These are phyloP conservation scores for Tardiomyces digboiensis DNA, from an alignment of 1,139 yeast genomes.

Conservation along the genomic window DNA sequence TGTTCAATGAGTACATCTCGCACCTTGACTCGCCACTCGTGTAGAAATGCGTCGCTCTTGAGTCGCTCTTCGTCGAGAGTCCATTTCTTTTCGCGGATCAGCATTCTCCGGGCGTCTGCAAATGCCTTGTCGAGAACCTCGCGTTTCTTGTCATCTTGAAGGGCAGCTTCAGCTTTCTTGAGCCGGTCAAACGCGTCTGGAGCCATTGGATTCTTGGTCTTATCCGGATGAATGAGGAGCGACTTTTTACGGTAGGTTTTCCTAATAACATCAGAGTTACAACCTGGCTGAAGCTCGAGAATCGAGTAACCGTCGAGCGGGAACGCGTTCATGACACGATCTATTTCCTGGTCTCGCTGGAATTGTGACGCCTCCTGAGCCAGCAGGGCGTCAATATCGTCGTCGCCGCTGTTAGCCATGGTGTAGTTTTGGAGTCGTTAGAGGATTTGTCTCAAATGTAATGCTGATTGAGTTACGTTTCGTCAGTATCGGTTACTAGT, in stretches of 20 bases:
- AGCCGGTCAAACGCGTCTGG: slow-evolving; percentile 52
- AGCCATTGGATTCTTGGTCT: slow-evolving; percentile 43
- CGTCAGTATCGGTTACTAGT: no score
- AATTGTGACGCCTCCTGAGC: slow-evolving; percentile 23
- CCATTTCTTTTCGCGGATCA: slow-evolving; percentile 38
- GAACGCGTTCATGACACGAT: slow-evolving; percentile 40
- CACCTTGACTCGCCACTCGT: slow-evolving; percentile 32
- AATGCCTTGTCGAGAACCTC: slow-evolving; percentile 32
- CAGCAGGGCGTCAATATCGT: slow-evolving; percentile 22
- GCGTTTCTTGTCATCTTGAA: slow-evolving; percentile 26
- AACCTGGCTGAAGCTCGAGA: slow-evolving; percentile 45
- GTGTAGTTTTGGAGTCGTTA: background rate
- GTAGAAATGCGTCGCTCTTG: slow-evolving; percentile 30
- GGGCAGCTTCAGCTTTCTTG: slow-evolving; percentile 30
- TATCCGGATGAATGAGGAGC: slow-evolving; percentile 61
- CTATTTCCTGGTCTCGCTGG: slow-evolving; percentile 41
- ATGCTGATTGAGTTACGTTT: no score
- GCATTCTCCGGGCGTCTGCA: slow-evolving; percentile 33
- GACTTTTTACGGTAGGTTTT: slow-evolving; percentile 49
- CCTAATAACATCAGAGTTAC: slow-evolving; percentile 31
- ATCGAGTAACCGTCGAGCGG: slow-evolving; percentile 47
- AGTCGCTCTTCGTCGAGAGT: slow-evolving; percentile 30
- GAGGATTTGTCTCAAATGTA: no score
- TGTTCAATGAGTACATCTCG: slow-evolving; percentile 35
- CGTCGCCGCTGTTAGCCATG: slow-evolving; percentile 3